These are phyloP conservation scores for Mallotus nudiflorus DNA, from an alignment of 345 rosid genomes.

Conservation along the genomic window DNA sequence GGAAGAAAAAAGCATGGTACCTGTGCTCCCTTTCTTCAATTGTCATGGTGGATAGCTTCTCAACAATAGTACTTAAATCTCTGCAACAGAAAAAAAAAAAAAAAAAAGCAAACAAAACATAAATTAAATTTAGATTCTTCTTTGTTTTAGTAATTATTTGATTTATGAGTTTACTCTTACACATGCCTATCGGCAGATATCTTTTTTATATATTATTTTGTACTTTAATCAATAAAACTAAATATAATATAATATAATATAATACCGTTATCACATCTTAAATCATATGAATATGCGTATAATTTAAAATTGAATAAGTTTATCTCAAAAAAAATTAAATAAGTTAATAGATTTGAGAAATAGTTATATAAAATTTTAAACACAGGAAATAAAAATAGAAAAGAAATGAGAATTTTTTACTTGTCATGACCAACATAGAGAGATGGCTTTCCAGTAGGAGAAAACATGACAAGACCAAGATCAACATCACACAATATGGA, in stretches of 20 bases:
- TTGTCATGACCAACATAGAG: conserved; percentile 28
- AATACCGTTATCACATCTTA: too few species aligned
- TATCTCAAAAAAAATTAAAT: too few species aligned
- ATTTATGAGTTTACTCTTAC: too few species aligned
- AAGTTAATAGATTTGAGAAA: too few species aligned
- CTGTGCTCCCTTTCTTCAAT: conserved; percentile 26
- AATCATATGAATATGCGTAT: too few species aligned
- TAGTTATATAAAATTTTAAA: background rate
- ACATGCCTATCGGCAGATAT: too few species aligned
- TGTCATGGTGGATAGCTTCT: conserved; percentile 10
- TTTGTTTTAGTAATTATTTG: too few species aligned
- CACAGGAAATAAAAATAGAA: background rate
- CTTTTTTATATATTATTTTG: too few species aligned
- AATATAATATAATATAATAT: too few species aligned
- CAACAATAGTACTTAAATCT: conserved; percentile 19
- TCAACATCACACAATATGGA: conserved; percentile 34
- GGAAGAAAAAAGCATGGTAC: background rate
- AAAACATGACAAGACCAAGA: conserved; percentile 29
- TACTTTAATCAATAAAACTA: too few species aligned
- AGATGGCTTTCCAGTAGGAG: conserved; percentile 24
- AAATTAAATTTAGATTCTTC: too few species aligned
- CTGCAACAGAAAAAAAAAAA: background rate
- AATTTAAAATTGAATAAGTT: too few species aligned
- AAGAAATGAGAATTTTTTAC: conserved; percentile 4
- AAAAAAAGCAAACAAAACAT: background rate